Conservation (phyloP, 768 basidiomycete genomes). For the Kwoniella dejecticola region DNA sequence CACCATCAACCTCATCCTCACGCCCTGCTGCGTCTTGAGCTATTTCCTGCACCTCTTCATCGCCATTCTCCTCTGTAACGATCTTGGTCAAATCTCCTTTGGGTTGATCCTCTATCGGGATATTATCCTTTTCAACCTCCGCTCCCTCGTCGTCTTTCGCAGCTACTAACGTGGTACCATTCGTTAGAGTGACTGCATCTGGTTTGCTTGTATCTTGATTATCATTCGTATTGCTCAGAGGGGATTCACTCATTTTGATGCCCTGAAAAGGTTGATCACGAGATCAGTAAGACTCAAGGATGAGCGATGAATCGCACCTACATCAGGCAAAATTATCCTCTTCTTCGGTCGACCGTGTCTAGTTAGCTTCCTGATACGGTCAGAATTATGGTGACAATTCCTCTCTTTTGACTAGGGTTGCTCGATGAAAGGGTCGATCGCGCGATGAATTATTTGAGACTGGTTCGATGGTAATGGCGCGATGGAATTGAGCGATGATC, state of each 20-base stretch:
- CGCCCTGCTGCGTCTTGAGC: background rate
- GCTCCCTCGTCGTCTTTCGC: constrained; percentile 7
- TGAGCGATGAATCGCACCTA: background rate
- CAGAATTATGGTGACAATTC: too few relatives aligned
- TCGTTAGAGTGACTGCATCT: constrained; percentile 8
- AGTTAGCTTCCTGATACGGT: too few relatives aligned
- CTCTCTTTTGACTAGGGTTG: too few relatives aligned
- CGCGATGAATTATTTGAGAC: too few relatives aligned
- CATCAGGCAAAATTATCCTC: constrained; percentile 4
- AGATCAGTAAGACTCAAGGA: too few relatives aligned
- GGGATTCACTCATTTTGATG: constrained; percentile 34
- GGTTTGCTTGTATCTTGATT: constrained; percentile 6
- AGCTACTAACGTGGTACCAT: constrained; percentile 13
- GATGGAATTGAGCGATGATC: too few relatives aligned
- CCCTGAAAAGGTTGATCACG: constrained; percentile 10
- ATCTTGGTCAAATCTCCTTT: constrained; percentile 16
- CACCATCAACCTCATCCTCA: constrained; percentile 16
- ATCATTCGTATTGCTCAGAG: constrained; percentile 15
- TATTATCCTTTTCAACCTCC: background rate
- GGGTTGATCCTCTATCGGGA: constrained; percentile 3
- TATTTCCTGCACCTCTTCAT: background rate
- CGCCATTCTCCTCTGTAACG: background rate
- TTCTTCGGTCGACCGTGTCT: too few relatives aligned
- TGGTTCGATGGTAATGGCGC: too few relatives aligned
- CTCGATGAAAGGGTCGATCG: too few relatives aligned